Conservation (phyloP, 2,329 filamentous ascomycete genomes). For the Blumeria graminis region DNA sequence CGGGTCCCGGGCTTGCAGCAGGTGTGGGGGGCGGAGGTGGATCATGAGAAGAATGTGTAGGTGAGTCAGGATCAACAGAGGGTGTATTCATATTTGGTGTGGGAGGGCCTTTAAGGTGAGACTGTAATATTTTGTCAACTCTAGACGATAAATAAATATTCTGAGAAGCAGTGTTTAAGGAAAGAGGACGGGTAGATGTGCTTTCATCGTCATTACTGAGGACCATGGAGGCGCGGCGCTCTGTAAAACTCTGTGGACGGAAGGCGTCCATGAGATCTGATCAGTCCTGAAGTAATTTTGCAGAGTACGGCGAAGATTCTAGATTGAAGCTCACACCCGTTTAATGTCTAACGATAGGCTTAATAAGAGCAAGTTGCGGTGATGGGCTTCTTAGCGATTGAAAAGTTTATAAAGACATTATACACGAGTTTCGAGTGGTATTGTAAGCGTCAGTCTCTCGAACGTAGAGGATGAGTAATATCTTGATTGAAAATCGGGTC, state of each 20-base stretch:
- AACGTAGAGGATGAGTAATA: too few relatives aligned
- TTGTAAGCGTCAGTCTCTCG: too few relatives aligned
- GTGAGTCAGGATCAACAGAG: conserved; percentile 32
- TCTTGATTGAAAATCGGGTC: too few relatives aligned
- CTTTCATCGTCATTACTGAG: conserved; percentile 24
- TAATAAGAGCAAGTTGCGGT: too few relatives aligned
- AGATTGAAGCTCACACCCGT: too few relatives aligned
- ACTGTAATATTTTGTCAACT: conserved; percentile 29
- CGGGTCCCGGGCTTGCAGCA: conserved; percentile 38
- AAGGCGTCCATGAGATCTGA: conserved; percentile 12
- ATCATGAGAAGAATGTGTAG: conserved; percentile 15
- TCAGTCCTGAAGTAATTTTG: too few relatives aligned
- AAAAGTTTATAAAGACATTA: too few relatives aligned
- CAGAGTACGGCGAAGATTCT: too few relatives aligned
- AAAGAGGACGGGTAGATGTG: conserved; percentile 18
- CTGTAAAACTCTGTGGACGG: conserved; percentile 33
- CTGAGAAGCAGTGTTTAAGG: conserved; percentile 23
- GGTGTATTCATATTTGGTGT: conserved; percentile 44
- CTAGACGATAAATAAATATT: conserved; percentile 16
- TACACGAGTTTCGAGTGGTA: too few relatives aligned
- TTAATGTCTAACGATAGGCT: too few relatives aligned
- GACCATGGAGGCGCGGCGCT: conserved; percentile 32
- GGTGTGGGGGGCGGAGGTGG: conserved; percentile 41
- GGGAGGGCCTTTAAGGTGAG: conserved; percentile 31
- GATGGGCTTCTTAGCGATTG: too few relatives aligned